Base-by-base conservation (phyloP, 495 filamentous ascomycete species). In the Talaromyces nanjingensis region DNA sequence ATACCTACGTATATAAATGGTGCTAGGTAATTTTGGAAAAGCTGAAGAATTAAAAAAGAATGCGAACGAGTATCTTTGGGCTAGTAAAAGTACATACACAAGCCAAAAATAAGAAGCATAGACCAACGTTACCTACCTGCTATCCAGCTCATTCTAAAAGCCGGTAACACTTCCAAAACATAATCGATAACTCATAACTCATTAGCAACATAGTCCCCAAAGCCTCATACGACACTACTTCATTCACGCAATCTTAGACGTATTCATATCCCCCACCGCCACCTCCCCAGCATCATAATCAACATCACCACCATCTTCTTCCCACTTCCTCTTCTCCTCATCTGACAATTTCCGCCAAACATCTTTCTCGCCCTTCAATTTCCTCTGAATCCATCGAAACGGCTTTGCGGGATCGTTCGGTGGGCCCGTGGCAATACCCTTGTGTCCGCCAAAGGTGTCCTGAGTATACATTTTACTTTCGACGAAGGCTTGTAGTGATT, bases 321-420 rank as follows among this genome's bases (percentile, higher is more conserved):
- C 60, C 60, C 60, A 62, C n/a, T 62, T 62, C 24, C 42, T 37
- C 60, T 27, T 64, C 62, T 64, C 53, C 53, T 64, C 62, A 20
- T 45, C 62, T 8, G 42, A 59, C 53, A 64, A n/a, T 24, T 22
- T 54, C 53, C 16, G n/a, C 62, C 62, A 64, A 16, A 58, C 62
- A 45, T 42, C 18, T 29, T 64, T 64, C 47, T 63, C 62, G 12
- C 62, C 62, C 24, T 33, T 47, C n/a, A 64, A 8, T 27, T 64
- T 64, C 9, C 62, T 25, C n/a, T 29, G 59, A 20, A 59, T 59
- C 62, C 62, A 64, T 11, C 31, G 2, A 11, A 64, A 64, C n/a
- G 55, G 53, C 33, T 64, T 64, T 9, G 58, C 20, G 16, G 62
- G 62, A 16, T 64, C 52, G 52, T 58, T 64, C 24, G 62, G 62